Evolutionary conservation across 192 early-diverging fungal genomes (phyloP), one percentile per base, ranked within the genome.

Genomic region (Coemansia sp.): DNA sequence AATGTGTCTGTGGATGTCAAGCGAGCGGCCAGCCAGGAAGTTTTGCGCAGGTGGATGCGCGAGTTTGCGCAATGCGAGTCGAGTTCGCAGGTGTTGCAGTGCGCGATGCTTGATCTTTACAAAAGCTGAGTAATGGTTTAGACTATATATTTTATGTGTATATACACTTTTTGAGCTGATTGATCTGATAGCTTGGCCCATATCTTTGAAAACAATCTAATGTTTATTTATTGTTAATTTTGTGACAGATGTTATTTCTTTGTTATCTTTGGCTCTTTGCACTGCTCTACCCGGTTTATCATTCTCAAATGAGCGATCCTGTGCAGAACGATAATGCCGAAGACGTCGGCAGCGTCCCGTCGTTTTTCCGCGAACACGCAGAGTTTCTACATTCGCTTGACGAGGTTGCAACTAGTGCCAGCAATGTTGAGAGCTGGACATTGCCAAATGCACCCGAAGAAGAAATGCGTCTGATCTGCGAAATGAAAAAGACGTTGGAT

Each of bases 61-160:
- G 78, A 81, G 68, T 81, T 81, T 61, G 69, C 67, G 58, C 72
- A 81, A 48, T 74, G 78, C 60, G 72, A 74, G 31, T 65, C 72
- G 23, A 68, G 68, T 56, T 74, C 78, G 15, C 72, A 81, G 12
- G 69, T 73, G 42, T 66, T 81, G 24, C 61, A 65, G 36, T 81
- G 78, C 21, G 68, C 78, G 4, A 47, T 81, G 47, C 66, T 81
- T n/a, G 78, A 81, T 56, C 66, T 81, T 1, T 81, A 81, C 57
- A 81, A 81, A 51, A 51, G 63, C 62, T 68, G 68, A 40, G 54
- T 55, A 6, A 34, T 8, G 31, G 6, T 34, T 8, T 34, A 34
- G 31, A 34, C 31, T 8, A 34, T 34, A 28, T n/a, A 44, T 28
- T 36, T 23, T 15, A 44, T 10, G 18, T 36, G 37, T 64, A 31